These are phyloP conservation scores for Lactarius sanguifluus DNA, from an alignment of 768 basidiomycete genomes.

Conservation along the genomic window DNA sequence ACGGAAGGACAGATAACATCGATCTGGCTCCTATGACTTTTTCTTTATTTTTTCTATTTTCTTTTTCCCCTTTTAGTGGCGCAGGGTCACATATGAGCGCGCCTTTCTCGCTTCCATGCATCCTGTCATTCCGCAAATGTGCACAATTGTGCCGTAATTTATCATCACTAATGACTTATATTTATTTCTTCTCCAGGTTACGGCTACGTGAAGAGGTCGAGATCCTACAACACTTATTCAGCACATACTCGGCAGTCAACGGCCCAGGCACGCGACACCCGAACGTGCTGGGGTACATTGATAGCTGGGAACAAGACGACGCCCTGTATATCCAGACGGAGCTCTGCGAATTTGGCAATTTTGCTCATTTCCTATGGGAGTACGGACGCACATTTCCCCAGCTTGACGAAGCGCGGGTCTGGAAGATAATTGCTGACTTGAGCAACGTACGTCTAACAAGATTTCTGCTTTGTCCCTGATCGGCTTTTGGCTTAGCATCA, in stretches of 20 bases:
- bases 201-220: constrained; percentile 95
- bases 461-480: constrained; percentile 17
- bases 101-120: neutral
- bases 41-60: neutral
- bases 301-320: constrained; percentile 95
- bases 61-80: constrained; percentile 1
- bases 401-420: constrained; percentile 89
- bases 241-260: constrained; percentile 37
- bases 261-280: constrained; percentile 50
- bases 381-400: constrained; percentile 82
- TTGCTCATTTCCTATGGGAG: constrained; percentile 87
- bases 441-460: constrained; percentile 64
- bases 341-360: constrained; percentile 90
- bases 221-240: constrained; percentile 73
- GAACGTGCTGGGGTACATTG: constrained; percentile 84
- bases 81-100: constrained; percentile 1
- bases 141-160: constrained; percentile 10
- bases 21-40: neutral
- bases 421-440: constrained; percentile 93
- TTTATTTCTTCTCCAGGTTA: constrained; percentile 44
- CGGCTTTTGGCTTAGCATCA: constrained; percentile 33
- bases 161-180: constrained; percentile 1
- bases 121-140: neutral
- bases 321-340: constrained; percentile 91
- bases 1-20: neutral